Conservation (phyloP, 2,329 filamentous ascomycete genomes). For the Didymella keratinophila region DNA sequence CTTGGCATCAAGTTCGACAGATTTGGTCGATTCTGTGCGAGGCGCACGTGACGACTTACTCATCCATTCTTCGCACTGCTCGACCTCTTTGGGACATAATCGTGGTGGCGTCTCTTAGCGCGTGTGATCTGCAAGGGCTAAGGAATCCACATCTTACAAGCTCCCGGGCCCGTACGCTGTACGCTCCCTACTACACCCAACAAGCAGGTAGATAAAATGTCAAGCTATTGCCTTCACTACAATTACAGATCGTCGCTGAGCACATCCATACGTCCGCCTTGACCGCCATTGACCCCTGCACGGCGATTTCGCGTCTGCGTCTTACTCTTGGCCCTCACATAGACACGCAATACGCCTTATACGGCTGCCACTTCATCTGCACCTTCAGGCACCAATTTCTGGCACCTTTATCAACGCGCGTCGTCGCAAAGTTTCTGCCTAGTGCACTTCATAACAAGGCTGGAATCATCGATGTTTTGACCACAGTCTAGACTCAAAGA, state of each 20-base stretch:
- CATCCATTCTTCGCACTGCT: conserved; percentile 3
- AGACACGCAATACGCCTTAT: conserved; percentile 3
- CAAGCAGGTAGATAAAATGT: conserved; percentile 3
- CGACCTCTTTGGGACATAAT: conserved; percentile 6
- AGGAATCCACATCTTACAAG: neutral
- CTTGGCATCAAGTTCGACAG: neutral
- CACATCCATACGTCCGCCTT: neutral
- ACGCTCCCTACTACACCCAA: neutral
- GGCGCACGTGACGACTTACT: neutral
- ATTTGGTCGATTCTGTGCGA: conserved; percentile 1
- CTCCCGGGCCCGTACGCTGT: neutral
- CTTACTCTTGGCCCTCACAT: conserved; percentile 12
- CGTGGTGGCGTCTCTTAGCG: conserved; percentile 3
- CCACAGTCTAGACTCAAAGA: neutral
- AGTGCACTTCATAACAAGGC: neutral
- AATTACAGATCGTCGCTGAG: neutral
- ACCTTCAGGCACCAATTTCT: conserved; percentile 13
- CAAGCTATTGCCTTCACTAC: neutral
- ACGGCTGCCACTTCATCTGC: neutral
- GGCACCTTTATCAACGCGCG: conserved; percentile 6
- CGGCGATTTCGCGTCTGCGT: neutral
- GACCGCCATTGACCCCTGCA: neutral
- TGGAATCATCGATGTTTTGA: neutral
- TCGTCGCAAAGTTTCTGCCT: conserved; percentile 7
- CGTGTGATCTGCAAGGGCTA: conserved; percentile 1